These are phyloP conservation scores for Suillus decipiens DNA, from an alignment of 768 basidiomycete genomes.

Conservation along the genomic window DNA sequence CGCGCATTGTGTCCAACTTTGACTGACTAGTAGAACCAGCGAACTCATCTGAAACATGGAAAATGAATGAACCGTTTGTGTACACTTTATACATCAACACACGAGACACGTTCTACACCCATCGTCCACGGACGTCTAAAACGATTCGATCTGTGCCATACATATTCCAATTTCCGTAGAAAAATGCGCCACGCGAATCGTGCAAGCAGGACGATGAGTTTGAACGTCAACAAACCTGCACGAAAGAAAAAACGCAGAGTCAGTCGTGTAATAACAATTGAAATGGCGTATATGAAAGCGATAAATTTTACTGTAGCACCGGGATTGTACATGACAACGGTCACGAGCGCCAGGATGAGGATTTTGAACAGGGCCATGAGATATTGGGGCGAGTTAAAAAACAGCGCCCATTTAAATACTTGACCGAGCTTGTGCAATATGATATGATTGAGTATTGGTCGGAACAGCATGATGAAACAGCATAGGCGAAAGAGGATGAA, in stretches of 20 bases:
- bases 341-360: slow-evolving; percentile 16
- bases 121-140: background rate
- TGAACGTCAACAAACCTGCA: slow-evolving; percentile 3
- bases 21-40: background rate
- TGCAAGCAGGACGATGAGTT: background rate
- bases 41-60: background rate
- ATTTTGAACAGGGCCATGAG: slow-evolving; percentile 13
- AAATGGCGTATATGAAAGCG: background rate
- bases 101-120: background rate
- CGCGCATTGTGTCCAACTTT: background rate
- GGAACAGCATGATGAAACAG: background rate
- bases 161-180: background rate
- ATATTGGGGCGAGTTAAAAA: background rate
- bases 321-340: slow-evolving; percentile 17
- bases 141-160: background rate
- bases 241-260: background rate
- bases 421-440: slow-evolving; percentile 3
- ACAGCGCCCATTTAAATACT: slow-evolving; percentile 2
- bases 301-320: slow-evolving; percentile 9
- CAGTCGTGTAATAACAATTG: background rate
- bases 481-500: slow-evolving; percentile 3
- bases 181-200: background rate
- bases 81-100: background rate
- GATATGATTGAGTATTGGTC: background rate
- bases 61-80: background rate